Evolutionary conservation across 2,329 filamentous ascomycete species (phyloP), one percentile per base, ranked within the genome.

Genomic region (Endothia cerciana): DNA sequence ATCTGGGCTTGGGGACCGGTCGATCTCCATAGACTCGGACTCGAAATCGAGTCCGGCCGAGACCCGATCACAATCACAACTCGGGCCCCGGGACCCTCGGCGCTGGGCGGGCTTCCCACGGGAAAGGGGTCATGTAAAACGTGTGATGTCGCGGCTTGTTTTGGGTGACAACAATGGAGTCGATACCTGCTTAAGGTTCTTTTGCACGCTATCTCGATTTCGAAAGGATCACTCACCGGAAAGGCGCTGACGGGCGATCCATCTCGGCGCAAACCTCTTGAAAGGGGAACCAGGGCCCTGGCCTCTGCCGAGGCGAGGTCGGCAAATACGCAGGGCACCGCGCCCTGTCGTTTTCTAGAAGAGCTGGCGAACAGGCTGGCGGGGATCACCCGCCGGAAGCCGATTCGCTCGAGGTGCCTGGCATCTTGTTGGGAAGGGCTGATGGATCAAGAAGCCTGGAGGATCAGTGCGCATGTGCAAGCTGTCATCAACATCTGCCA

Each of bases 271-370:
- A 66, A 30, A 58, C 22, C 13, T 51, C 66, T 65, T 28, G 57
- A 66, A 63, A 22, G 53, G 64, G 66, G 61, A 66, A 60, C n/a
- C 56, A n/a, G 38, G 47, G 38, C 55, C 60, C 56, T 56, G 47
- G 47, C 19, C 47, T 51, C 59, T 64, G 33, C 62, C 63, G 60
- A 60, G 62, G 60, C 61, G 63, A 64, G 62, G 55, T 59, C 64
- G 66, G 63, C 63, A 56, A 60, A 68, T 58, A 62, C 63, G 66
- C 28, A 51, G 28, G 40, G 43, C 47, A 38, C 43, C 43, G 11
- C 38, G 53, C 33, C 55, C 55, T 58, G 55, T 41, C 36, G 41
- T 58, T 49, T 58, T 57, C 55, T 58, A 58, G 55, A 58, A 58
- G 55, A 58, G 55, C 33, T 58, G 33, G 30, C 55, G 55, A 41